Conservation (phyloP, 208 protist genomes). For the Entamoeba nuttalli region DNA sequence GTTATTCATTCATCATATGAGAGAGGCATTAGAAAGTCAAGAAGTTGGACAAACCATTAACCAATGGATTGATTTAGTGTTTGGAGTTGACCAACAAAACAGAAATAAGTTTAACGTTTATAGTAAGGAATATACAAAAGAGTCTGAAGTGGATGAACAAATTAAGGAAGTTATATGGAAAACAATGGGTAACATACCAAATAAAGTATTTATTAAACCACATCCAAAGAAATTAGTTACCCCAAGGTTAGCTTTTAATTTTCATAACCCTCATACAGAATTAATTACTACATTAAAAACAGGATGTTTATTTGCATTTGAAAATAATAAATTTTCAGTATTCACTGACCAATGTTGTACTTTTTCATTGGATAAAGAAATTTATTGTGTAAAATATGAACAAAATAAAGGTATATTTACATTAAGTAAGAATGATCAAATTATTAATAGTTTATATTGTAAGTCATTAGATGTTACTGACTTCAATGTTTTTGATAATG, state of each 20-base stretch:
- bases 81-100: neutral
- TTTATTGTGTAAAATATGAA: neutral
- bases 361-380: neutral
- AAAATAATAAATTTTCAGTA: neutral
- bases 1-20: neutral
- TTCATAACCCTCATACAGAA: neutral
- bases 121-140: neutral
- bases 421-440: neutral
- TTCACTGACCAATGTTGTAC: neutral
- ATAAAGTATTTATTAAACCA: neutral
- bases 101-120: neutral
- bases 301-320: neutral
- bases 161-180: neutral
- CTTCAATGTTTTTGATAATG: neutral
- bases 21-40: neutral
- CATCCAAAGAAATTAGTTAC: neutral
- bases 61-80: neutral
- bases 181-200: neutral
- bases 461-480: neutral
- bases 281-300: neutral
- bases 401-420: neutral
- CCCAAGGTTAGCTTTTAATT: neutral
- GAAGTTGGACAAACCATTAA: neutral
- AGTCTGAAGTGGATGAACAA: neutral
- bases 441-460: neutral